Evolutionary conservation across 2,329 filamentous ascomycete genomes (phyloP), one percentile per base, ranked within the genome.

Genomic region (Lasiodiplodia sp.): DNA sequence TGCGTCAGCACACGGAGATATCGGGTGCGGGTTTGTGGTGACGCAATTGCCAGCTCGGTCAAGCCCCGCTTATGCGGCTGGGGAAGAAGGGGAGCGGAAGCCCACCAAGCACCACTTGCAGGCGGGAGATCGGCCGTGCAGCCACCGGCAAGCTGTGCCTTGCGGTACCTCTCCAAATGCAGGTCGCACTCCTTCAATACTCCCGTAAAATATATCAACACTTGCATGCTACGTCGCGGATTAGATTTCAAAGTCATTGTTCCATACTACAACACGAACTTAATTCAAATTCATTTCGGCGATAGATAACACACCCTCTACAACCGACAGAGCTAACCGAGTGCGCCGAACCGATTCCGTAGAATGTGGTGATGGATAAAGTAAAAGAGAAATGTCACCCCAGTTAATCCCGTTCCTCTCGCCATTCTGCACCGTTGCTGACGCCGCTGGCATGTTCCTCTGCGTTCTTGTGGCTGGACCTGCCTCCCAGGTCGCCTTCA

Each of bases 361-460:
- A 52, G 11, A 37, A 25, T 34, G 37, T n/a, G 23, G 12, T 38
- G 31, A 28, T 23, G 38, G 12, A 63, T 11, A 16, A 31, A 6
- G 40, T 34, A 23, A 21, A 64, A 23, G 38, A 23, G 47, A 64
- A 51, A 34, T 38, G 14, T 4, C 55, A 2, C 7, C 7, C 4
- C 34, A 2, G 44, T 34, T 67, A 67, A 23, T 67, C 65, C 14
- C 55, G 78, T 14, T 80, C 77, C 49, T 78, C 71, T 40, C 67
- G 76, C 79, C 79, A 81, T 68, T 81, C 79, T 28, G 78, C 77
- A n/a, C 78, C 73, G 34, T 73, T 73, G 37, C 74, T 70, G 1
- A 80, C 77, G 2, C 77, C 78, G 44, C 31, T 75, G 4, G 21
- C 34, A n/a, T 52, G 40, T 18, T 67, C 55, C 2, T 52, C 44